Evolutionary conservation across 2,329 filamentous ascomycete genomes (phyloP).

Genomic region (Immersiporthe knoxdaviesiana): DNA sequence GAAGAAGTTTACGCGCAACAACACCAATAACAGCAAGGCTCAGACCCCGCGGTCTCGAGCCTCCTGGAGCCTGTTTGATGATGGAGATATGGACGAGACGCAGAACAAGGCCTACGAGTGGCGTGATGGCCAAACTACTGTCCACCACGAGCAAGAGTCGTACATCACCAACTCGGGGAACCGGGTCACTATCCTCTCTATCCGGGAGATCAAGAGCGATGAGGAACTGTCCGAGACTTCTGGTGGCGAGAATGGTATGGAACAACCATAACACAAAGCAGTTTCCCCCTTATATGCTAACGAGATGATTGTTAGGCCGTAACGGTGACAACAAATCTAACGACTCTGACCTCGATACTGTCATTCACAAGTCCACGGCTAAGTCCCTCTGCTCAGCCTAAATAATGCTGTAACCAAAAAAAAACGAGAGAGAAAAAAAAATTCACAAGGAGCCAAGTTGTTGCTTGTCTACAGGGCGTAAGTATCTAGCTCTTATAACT

Average conservation of each 20-base stretch:
- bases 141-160: slow-evolving; percentile 14
- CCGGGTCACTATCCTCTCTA: slow-evolving; percentile 25
- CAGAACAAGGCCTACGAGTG: slow-evolving; percentile 12
- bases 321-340: not conserved
- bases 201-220: slow-evolving; percentile 25
- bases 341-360: slow-evolving; percentile 8
- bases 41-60: not conserved
- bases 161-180: slow-evolving; percentile 9
- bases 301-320: not conserved
- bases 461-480: slow-evolving; percentile 19
- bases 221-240: slow-evolving; percentile 12
- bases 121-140: slow-evolving; percentile 21
- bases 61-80: slow-evolving; percentile 26
- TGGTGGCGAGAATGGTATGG: slow-evolving; percentile 15
- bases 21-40: slow-evolving; percentile 5
- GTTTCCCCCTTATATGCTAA: not conserved
- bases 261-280: too few species aligned
- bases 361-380: slow-evolving; percentile 10
- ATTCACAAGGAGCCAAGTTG: not conserved
- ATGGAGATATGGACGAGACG: slow-evolving; percentile 10
- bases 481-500: slow-evolving; percentile 1
- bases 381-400: slow-evolving; percentile 19
- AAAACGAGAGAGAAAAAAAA: not conserved
- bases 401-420: not conserved
- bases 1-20: slow-evolving; percentile 15